These are phyloP conservation scores for Colletotrichum echinochloae DNA, from an alignment of 2,329 filamentous ascomycete genomes.

Conservation along the genomic window DNA sequence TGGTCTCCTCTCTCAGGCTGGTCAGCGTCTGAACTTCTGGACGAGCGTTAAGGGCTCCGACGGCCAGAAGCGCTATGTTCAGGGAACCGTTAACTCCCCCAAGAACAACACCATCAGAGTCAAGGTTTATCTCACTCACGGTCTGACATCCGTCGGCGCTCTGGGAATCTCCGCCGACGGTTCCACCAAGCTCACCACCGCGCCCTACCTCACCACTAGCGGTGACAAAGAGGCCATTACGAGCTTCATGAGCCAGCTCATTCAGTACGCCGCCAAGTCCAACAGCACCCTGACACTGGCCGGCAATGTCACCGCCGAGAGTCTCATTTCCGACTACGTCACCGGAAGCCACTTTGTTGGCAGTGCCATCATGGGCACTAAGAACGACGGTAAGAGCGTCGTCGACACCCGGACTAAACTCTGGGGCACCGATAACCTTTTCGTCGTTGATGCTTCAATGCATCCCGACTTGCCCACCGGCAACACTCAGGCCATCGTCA, in stretches of 20 bases:
- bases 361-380: conserved; percentile 60
- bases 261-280: conserved; percentile 45
- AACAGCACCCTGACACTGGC: conserved; percentile 43
- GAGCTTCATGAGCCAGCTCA: conserved; percentile 46
- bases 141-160: conserved; percentile 60
- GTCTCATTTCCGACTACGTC: conserved; percentile 44
- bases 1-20: conserved; percentile 58
- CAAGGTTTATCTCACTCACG: conserved; percentile 64
- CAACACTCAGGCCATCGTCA: conserved; percentile 42
- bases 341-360: conserved; percentile 52
- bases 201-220: conserved; percentile 49
- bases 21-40: conserved; percentile 62
- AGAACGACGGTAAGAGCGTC: conserved; percentile 62
- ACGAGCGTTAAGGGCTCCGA: conserved; percentile 56
- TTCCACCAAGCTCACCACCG: conserved; percentile 55
- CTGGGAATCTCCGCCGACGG: conserved; percentile 56
- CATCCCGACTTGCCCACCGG: conserved; percentile 60
- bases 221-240: conserved; percentile 47
- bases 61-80: conserved; percentile 53
- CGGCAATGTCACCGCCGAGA: conserved; percentile 43
- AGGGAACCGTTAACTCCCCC: conserved; percentile 60
- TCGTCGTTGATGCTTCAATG: conserved; percentile 71
- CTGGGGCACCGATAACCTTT: conserved; percentile 71
- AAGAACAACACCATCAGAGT: conserved; percentile 57
- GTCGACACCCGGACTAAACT: conserved; percentile 69